Evolutionary conservation across 2,329 filamentous ascomycete genomes (phyloP).

Genomic region (Stemphylium vesicarium): DNA sequence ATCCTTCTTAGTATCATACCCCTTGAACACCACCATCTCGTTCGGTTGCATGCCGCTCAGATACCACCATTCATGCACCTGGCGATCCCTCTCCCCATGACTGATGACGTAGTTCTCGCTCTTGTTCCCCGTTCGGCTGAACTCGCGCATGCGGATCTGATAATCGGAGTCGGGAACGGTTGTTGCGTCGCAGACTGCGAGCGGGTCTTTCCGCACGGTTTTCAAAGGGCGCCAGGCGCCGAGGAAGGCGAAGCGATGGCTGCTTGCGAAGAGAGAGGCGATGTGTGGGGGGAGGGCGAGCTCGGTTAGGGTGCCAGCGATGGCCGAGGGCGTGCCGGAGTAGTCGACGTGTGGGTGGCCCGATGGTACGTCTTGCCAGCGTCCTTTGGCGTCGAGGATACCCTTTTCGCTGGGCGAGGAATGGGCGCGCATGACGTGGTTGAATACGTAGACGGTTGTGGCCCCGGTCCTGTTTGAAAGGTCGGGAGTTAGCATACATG

Average conservation of each 20-base stretch:
- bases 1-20: conserved; percentile 28
- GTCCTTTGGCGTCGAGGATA: conserved; percentile 52
- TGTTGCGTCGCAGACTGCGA: conserved; percentile 31
- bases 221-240: conserved; percentile 41
- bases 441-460: conserved; percentile 37
- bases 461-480: conserved; percentile 20
- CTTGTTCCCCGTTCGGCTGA: conserved; percentile 22
- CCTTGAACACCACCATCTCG: conserved; percentile 36
- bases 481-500: background rate
- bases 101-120: conserved; percentile 28
- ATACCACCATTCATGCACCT: conserved; percentile 37
- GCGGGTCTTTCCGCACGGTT: conserved; percentile 30
- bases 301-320: conserved; percentile 22
- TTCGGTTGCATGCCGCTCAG: conserved; percentile 30
- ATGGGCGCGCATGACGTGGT: conserved; percentile 51
- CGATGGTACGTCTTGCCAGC: conserved; percentile 45
- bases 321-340: conserved; percentile 12
- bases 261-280: conserved; percentile 3
- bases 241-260: conserved; percentile 34
- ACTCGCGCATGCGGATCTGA: conserved; percentile 22
- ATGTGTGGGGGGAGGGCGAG: conserved; percentile 22
- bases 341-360: conserved; percentile 33
- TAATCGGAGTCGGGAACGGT: conserved; percentile 27
- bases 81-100: conserved; percentile 8
- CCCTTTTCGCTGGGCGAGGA: conserved; percentile 55